Percentiles rank a stretch among this genome's conserved stretches.
phyloP scores from a whole-genome alignment of 495 filamentous ascomycete genomes.

The Lichenothelia convexa region DNA sequence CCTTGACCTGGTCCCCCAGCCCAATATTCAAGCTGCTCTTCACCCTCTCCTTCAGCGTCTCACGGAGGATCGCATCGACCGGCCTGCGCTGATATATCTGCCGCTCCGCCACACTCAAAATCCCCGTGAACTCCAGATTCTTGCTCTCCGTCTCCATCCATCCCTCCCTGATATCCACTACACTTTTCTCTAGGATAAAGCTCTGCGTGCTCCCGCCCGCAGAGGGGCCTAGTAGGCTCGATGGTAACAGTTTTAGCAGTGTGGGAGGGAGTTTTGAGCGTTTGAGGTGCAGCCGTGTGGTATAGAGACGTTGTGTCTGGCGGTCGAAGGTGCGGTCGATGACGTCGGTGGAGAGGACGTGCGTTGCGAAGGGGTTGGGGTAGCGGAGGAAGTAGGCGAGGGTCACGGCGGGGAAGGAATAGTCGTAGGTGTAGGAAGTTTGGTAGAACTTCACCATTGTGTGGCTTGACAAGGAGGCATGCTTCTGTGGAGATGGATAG shows the following conservation, averaged over 20 bases:
- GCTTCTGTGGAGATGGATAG: no score
- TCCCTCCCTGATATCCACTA: conserved; percentile 76
- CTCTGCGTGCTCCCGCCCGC: conserved; percentile 50
- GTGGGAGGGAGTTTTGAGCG: conserved; percentile 74
- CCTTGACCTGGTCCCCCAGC: conserved; percentile 13
- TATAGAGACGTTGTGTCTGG: conserved; percentile 60
- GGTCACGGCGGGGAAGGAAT: conserved; percentile 78
- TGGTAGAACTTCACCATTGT: conserved; percentile 75
- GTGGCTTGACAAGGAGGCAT: no score
- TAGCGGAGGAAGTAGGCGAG: conserved; percentile 99
- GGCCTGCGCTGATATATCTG: conserved; percentile 48
- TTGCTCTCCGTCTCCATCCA: conserved; percentile 35
- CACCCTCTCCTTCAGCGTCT: no score
- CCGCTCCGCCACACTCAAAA: conserved; percentile 78
- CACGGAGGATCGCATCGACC: background rate
- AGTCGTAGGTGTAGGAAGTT: conserved; percentile 73
- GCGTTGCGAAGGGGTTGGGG: conserved; percentile 87
- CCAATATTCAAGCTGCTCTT: background rate
- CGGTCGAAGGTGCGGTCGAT: conserved; percentile 75
- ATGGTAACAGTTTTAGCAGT: conserved; percentile 64
- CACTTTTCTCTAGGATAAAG: conserved; percentile 81
- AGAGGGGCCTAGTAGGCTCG: conserved; percentile 47
- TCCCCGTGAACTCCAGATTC: conserved; percentile 50
- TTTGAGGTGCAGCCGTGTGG: conserved; percentile 82
- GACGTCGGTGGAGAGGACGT: conserved; percentile 93